Evolutionary conservation across 441 rosid genomes (phyloP), one percentile per base, ranked within the genome.

Genomic region (Bocquillonia castaneifolia): DNA sequence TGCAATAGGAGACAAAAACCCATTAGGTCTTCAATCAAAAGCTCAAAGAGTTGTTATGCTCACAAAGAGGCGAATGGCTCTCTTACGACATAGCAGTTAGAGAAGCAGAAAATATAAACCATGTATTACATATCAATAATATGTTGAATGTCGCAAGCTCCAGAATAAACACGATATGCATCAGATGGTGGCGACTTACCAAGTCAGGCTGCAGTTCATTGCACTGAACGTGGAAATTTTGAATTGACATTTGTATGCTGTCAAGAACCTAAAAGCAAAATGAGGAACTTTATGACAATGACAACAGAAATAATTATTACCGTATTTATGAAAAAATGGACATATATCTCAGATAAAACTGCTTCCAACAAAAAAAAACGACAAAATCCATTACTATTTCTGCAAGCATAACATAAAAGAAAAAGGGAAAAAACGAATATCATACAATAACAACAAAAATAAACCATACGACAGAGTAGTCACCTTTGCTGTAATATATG

Each of bases 401-500:
- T 10, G 17, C 42, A 53, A 54, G 25, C 18, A 53, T 28, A 50
- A 42, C 13, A 62, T 26, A 26, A 3, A 20, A n/a, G 9, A 36
- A 20, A 28, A 15, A 37, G 9, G 25, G 32, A 51, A 22, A 39
- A 66, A n/a, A n/a, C n/a, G n/a, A n/a, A n/a, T n/a, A 18, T 14
- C 6, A 74, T 55, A 47, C 22, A 54, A n/a, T 3, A 63, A 78
- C 60, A 63, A 17, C 6, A 13, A 29, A 31, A 31, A 65, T 15
- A 15, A n/a, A 44, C 50, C 34, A 47, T 40, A 47, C 47, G 23
- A 42, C 1, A 59, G 57, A 51, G 29, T 22, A 56, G 57, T 83
- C 74, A 89, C 98, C 96, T 93, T 93, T 45, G 94, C 90, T 59
- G 95, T 87, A 59, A 93, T 81, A 70, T 80, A 88, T 40, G 96